These are phyloP conservation scores for Copromyces sp. DNA, from an alignment of 495 filamentous ascomycete species.

Conservation along the genomic window DNA sequence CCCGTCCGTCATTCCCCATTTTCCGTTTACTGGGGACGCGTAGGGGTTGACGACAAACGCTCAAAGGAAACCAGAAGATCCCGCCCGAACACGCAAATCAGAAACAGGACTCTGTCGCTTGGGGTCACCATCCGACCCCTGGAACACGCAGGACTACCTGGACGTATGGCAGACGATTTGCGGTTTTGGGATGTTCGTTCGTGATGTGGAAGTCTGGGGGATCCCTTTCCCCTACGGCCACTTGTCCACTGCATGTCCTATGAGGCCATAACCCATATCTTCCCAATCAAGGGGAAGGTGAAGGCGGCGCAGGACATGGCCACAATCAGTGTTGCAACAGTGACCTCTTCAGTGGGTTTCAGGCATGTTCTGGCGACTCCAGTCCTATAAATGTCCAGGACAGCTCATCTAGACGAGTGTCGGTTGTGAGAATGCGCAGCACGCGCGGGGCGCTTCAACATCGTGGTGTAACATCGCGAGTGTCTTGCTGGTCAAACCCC, in stretches of 20 bases:
- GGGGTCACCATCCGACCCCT: background rate
- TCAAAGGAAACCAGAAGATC: background rate
- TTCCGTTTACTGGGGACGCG: background rate
- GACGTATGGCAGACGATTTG: background rate
- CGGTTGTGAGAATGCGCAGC: background rate
- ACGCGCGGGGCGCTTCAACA: background rate
- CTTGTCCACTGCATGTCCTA: background rate
- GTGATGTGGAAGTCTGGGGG: background rate
- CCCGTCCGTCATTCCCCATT: background rate
- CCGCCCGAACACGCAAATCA: background rate
- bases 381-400: background rate
- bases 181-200: background rate
- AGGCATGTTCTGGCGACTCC: background rate
- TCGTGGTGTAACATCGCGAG: background rate
- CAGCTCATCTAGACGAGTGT: background rate
- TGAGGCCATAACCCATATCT: background rate
- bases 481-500: background rate
- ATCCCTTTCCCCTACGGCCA: background rate
- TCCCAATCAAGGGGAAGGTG: background rate
- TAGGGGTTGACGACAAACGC: background rate
- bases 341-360: background rate
- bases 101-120: background rate
- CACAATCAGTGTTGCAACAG: background rate
- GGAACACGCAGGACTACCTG: background rate
- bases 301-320: background rate